Base-by-base conservation (phyloP, 75 land plant species). In the Chamaecyparis obtusa region DNA sequence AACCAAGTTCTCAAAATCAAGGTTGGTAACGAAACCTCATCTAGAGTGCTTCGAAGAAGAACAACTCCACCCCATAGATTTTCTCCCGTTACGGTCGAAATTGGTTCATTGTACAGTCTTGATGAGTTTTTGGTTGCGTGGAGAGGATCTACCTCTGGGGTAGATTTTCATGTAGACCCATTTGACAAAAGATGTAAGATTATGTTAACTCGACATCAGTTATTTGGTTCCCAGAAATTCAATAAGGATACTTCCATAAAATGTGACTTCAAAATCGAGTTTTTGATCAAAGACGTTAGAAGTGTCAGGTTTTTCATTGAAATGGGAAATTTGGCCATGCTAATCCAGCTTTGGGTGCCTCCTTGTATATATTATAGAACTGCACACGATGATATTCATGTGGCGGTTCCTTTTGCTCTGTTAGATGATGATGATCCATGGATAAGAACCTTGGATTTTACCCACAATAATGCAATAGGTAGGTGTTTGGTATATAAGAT, bases 381-480 rank as follows among this genome's bases (percentile, higher is more conserved):
- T 5, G 94, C 98, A 13, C 95, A 93, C 86, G 99, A 96, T 88
- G 96, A 96, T 86, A 93, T 97, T 32, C 88, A 92, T 79, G 88
- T 80, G n/a, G 39, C 90, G 0, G 91, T 91, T 27, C 91, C 96
- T 7, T 91, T 86, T 51, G 88, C 92, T 86, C 57, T 96, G 87
- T 88, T 94, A 60, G 99, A 97, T 88, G 99, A 97, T 84, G 99
- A 96, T 51, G 99, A 97, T 90, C 99, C 97, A 0, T 96, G 99
- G 99, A 96, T 96, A 49, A 89, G 99, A 33, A 95, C 95, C 13
- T 84, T 93, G 32, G 99, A 98, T 87, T 96, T 98, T 87, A 95
- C 99, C 0, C 83, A 87, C 13, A 85, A 85, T 86, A 93, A 94
- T 19, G 93, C 95, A 32, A 88, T 98, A 86, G 99, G 99, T 4